Evolutionary conservation across 805 yeast species (phyloP).

Genomic region (Kuraishia piskuri): DNA sequence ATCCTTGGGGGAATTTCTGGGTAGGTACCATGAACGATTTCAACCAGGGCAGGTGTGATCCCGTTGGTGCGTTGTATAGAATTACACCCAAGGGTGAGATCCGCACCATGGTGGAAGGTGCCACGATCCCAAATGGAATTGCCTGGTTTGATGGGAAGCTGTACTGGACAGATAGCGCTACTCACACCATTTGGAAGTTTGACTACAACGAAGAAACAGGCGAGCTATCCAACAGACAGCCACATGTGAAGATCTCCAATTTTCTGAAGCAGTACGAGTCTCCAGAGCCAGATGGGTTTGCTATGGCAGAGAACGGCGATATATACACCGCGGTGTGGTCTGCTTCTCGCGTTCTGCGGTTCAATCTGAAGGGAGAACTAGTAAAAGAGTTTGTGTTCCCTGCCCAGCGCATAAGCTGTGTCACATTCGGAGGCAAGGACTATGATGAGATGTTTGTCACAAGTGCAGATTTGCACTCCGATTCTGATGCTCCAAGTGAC

Average conservation of each 20-base stretch:
- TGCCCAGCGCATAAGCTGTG: constrained; percentile 52
- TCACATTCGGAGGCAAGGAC: constrained; percentile 56
- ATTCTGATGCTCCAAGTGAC: constrained; percentile 26
- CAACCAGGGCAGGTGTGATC: constrained; percentile 17
- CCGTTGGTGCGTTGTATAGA: constrained; percentile 48
- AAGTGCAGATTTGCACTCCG: constrained; percentile 46
- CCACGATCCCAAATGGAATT: constrained; percentile 65
- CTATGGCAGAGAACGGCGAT: constrained; percentile 44
- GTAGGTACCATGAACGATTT: constrained; percentile 65
- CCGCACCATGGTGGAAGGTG: constrained; percentile 26
- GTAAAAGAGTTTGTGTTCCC: constrained; percentile 50
- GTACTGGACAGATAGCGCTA: constrained; percentile 47
- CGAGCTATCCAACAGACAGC: constrained; percentile 25
- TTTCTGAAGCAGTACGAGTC: constrained; percentile 13
- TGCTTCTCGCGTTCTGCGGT: constrained; percentile 45
- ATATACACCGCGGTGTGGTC: constrained; percentile 66
- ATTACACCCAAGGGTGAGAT: constrained; percentile 23
- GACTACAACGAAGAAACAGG: constrained; percentile 31
- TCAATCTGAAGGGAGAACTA: constrained; percentile 39
- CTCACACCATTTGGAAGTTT: constrained; percentile 36
- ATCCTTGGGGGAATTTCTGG: constrained; percentile 69
- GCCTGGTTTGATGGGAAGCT: constrained; percentile 40
- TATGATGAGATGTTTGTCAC: constrained; percentile 58
- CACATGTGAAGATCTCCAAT: constrained; percentile 26
- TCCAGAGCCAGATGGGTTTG: constrained; percentile 79